phyloP scores from a whole-genome alignment of 2,329 filamentous ascomycete species.

The Fusarium stilboides region DNA sequence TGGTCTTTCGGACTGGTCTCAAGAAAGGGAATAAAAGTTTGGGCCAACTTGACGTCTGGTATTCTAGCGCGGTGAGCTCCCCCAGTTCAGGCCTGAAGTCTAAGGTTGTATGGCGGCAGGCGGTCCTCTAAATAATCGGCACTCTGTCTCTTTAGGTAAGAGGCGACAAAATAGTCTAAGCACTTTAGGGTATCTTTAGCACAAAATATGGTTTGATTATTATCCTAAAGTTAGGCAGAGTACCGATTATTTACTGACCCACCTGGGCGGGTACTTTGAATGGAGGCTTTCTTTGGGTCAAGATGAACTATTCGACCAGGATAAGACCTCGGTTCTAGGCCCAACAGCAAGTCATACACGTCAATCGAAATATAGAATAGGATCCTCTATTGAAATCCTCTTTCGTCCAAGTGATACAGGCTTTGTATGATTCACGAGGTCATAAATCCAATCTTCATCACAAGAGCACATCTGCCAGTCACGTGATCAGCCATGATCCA shows the following conservation, averaged over 20 bases:
- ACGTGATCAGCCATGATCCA: conserved; percentile 36
- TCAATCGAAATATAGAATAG: background rate
- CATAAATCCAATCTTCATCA: background rate
- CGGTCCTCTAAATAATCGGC: no score
- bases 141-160: no score
- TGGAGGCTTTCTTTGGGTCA: background rate
- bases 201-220: no score
- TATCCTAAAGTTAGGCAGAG: no score
- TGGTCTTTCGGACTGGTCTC: conserved; percentile 48
- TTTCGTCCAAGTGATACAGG: background rate
- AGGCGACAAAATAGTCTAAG: no score
- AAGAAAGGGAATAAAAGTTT: conserved; percentile 53
- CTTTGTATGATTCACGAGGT: background rate
- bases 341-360: background rate
- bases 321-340: conserved; percentile 1
- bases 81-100: conserved; percentile 54
- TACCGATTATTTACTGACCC: no score
- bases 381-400: background rate
- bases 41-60: conserved; percentile 34
- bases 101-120: conserved; percentile 56
- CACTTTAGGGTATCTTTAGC: no score
- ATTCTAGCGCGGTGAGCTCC: conserved; percentile 33
- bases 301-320: background rate
- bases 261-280: conserved; percentile 18
- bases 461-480: background rate